These are phyloP conservation scores for Aspergillus mulundensis DNA, from an alignment of 495 filamentous ascomycete species.

Conservation along the genomic window DNA sequence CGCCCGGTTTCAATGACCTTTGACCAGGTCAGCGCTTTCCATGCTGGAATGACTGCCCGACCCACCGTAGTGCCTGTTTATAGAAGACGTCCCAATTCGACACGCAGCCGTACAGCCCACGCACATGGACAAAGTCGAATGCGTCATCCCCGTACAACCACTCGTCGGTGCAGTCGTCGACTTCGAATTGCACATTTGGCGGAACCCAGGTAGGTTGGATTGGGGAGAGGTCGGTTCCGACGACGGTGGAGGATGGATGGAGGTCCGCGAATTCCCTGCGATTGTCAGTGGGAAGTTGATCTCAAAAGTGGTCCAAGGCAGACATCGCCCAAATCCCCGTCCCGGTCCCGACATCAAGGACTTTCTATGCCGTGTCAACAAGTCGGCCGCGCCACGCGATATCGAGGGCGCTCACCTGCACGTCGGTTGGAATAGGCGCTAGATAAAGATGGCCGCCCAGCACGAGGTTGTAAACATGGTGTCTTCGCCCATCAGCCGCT, in stretches of 20 bases:
- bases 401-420: not conserved
- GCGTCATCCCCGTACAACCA: slow-evolving; percentile 9
- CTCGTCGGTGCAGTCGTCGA: slow-evolving; percentile 12
- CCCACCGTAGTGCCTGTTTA: slow-evolving; percentile 1
- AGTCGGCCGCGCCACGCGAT: not conserved
- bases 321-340: slow-evolving; percentile 16
- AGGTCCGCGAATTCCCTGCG: slow-evolving; percentile 16
- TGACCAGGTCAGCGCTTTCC: not conserved
- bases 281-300: too few relatives aligned
- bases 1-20: slow-evolving; percentile 35
- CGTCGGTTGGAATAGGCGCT: slow-evolving; percentile 1
- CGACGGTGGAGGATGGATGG: slow-evolving; percentile 21
- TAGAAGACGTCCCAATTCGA: slow-evolving; percentile 7
- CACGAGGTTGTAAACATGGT: slow-evolving; percentile 11
- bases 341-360: slow-evolving; percentile 18
- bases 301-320: too few relatives aligned
- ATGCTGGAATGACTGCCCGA: not conserved
- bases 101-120: slow-evolving; percentile 10
- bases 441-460: slow-evolving; percentile 7
- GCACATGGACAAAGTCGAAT: slow-evolving; percentile 14
- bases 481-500: not conserved
- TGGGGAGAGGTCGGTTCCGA: slow-evolving; percentile 16
- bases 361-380: slow-evolving; percentile 10
- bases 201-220: slow-evolving; percentile 16
- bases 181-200: slow-evolving; percentile 14